A percentile compares a stretch with the other conserved stretches of the same genome.
Evolutionary conservation across 768 basidiomycete genomes (phyloP).

Genomic region (Trametes meyenii): DNA sequence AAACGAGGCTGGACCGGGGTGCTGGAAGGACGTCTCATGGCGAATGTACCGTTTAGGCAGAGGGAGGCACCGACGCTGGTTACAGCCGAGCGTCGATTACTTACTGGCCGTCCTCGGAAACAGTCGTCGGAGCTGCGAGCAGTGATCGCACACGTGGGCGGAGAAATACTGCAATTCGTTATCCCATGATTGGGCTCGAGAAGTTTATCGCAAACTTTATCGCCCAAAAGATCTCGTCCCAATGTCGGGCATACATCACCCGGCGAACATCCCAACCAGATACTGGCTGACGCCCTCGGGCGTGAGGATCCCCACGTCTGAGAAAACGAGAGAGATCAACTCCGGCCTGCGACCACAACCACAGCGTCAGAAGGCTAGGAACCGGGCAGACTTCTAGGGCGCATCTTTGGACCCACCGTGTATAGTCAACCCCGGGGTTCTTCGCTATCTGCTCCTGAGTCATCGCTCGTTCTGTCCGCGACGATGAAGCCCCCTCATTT

Average conservation of each 20-base stretch:
- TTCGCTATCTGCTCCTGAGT: constrained; percentile 79
- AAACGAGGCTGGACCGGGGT: not conserved
- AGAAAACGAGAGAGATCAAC: constrained; percentile 91
- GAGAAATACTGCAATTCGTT: constrained; percentile 24
- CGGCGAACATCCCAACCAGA: constrained; percentile 92
- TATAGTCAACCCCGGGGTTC: constrained; percentile 94
- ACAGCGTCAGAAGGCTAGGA: constrained; percentile 21
- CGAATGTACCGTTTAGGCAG: constrained; percentile 10
- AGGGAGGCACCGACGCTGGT: constrained; percentile 3
- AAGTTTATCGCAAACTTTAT: constrained; percentile 46
- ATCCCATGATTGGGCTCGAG: constrained; percentile 26
- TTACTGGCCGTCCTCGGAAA: constrained; percentile 10
- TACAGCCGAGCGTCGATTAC: constrained; percentile 4
- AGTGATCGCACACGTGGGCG: constrained; percentile 25
- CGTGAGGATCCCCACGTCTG: constrained; percentile 90
- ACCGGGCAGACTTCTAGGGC: constrained; percentile 4
- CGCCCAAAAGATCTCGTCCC: constrained; percentile 30
- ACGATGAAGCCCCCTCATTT: constrained; percentile 10
- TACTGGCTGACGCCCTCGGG: constrained; percentile 95
- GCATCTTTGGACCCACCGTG: constrained; percentile 55
- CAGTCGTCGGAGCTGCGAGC: constrained; percentile 12
- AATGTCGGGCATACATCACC: constrained; percentile 40
- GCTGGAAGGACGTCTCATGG: not conserved
- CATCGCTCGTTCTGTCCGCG: constrained; percentile 50
- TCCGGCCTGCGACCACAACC: constrained; percentile 63